These are phyloP conservation scores for Fusarium tanahbumbuense DNA, from an alignment of 2,329 filamentous ascomycete species.

Conservation along the genomic window DNA sequence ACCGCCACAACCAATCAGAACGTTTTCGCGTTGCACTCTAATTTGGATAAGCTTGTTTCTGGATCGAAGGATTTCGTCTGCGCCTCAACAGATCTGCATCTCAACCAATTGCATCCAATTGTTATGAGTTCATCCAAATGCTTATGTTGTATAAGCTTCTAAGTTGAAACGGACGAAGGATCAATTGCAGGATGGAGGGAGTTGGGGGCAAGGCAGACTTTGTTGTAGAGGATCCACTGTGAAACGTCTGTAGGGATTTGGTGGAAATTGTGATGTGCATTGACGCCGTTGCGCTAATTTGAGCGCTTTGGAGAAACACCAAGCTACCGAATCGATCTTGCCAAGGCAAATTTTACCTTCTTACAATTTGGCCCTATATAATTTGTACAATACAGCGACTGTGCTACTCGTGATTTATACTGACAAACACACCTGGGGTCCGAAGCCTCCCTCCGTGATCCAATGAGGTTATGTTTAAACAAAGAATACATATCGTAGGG, in stretches of 20 bases:
- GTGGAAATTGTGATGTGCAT: not conserved
- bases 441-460: too few relatives aligned
- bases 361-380: not conserved
- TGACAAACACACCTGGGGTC: too few relatives aligned
- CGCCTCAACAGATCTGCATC: not conserved
- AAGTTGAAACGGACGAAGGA: not conserved
- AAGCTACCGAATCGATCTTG: too few relatives aligned
- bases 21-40: not conserved
- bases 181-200: not conserved
- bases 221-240: not conserved
- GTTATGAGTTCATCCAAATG: not conserved
- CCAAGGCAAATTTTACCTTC: too few relatives aligned
- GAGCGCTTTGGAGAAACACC: too few relatives aligned
- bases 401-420: not conserved
- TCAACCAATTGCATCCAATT: too few relatives aligned
- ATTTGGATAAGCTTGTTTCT: conserved; percentile 1
- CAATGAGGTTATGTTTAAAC: too few relatives aligned
- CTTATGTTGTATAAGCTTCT: not conserved
- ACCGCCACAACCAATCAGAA: not conserved
- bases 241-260: accelerated
- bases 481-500: too few relatives aligned
- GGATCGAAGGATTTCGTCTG: not conserved
- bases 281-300: not conserved
- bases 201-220: not conserved
- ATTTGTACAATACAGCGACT: not conserved